A percentile compares a stretch with the other conserved stretches of the same genome.
phyloP scores from a whole-genome alignment of 441 rosid species.

The Macaranga tanarius region DNA sequence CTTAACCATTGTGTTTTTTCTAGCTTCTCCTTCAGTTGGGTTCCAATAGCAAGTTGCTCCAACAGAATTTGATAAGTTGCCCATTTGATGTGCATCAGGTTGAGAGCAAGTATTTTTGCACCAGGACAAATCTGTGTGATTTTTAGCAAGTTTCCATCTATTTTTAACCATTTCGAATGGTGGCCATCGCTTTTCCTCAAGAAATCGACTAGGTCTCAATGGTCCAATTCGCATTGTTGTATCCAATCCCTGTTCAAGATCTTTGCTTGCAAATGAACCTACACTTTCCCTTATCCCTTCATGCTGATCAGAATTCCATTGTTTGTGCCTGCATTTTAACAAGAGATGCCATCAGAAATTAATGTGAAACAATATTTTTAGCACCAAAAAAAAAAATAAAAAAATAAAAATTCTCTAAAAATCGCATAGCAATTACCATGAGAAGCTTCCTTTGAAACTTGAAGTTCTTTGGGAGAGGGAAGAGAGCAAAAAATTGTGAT shows the following conservation, averaged over 20 bases:
- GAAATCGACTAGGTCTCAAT: constrained; percentile 34
- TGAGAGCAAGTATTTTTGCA: neutral
- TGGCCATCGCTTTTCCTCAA: constrained; percentile 50
- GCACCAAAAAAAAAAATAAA: too few species aligned
- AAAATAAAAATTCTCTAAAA: too few species aligned
- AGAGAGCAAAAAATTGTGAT: constrained; percentile 25
- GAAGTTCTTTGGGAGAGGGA: constrained; percentile 27
- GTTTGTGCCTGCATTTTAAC: constrained; percentile 19
- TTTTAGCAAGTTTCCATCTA: constrained; percentile 27
- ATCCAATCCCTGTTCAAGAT: constrained; percentile 28
- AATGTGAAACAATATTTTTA: neutral
- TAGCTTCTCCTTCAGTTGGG: constrained; percentile 11
- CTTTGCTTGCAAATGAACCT: constrained; percentile 20
- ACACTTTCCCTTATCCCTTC: neutral
- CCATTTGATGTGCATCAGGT: constrained; percentile 11
- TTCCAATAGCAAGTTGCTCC: constrained; percentile 3
- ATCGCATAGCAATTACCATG: constrained; percentile 27
- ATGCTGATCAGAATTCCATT: constrained; percentile 17
- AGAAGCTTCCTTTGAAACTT: constrained; percentile 27
- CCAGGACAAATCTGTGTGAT: constrained; percentile 2
- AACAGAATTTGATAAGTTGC: constrained; percentile 7
- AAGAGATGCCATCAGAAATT: neutral
- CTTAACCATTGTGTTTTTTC: constrained; percentile 8
- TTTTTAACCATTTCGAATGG: constrained; percentile 34
- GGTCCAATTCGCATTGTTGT: constrained; percentile 32